A percentile compares a stretch with the other conserved stretches of the same genome.
These are phyloP conservation scores for Puccinia coronata DNA, from an alignment of 1,284 basidiomycete genomes.

Conservation along the genomic window DNA sequence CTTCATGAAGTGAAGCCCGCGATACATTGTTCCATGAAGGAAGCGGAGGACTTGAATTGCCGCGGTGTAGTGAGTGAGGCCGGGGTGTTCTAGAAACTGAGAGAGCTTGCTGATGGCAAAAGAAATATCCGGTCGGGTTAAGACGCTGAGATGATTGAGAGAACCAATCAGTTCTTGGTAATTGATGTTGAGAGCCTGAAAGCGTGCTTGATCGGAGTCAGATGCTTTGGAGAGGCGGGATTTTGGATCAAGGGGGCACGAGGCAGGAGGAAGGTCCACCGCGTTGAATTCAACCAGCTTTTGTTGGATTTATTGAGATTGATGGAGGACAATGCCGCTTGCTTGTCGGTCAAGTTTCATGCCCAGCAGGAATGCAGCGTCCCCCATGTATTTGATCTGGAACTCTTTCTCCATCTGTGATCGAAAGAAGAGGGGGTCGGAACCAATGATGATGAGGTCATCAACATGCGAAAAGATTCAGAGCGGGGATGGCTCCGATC, in stretches of 20 bases:
- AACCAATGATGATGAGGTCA: no score
- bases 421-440: no score
- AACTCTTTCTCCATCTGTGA: neutral
- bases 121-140: neutral
- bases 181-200: neutral
- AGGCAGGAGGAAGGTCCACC: neutral
- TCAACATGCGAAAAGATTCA: no score
- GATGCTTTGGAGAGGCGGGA: neutral
- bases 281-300: neutral
- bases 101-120: conserved; percentile 4
- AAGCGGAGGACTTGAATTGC: neutral
- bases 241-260: neutral
- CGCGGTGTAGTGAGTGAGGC: neutral
- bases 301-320: neutral
- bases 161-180: no score
- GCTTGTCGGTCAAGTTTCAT: neutral
- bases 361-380: neutral
- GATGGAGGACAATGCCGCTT: neutral
- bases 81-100: neutral
- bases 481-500: neutral
- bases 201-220: neutral
- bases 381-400: neutral
- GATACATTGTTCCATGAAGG: neutral
- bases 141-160: neutral
- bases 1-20: neutral